Evolutionary conservation across 495 filamentous ascomycete genomes (phyloP).

Genomic region (Talaromyces adpressus): DNA sequence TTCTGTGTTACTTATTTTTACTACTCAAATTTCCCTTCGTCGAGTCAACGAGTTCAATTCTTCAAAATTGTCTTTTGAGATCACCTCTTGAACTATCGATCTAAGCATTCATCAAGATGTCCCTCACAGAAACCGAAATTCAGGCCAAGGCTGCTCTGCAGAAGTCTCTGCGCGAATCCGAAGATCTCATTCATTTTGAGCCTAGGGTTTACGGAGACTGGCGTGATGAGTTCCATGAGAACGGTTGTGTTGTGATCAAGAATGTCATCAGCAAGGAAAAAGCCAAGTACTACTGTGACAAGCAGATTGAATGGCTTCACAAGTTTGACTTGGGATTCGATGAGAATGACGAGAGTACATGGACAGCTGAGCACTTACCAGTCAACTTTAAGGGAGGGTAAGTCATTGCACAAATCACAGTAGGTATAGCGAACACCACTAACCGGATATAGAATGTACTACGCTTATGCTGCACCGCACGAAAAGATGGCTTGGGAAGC

Average conservation of each 20-base stretch:
- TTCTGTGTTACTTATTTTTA: conserved; percentile 1
- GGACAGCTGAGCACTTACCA: conserved; percentile 31
- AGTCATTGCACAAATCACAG: not conserved
- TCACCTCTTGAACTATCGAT: not conserved
- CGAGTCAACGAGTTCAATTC: not conserved
- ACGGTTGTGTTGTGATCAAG: conserved; percentile 29
- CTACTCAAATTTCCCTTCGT: not conserved
- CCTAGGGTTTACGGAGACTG: conserved; percentile 27
- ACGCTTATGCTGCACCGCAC: conserved; percentile 18
- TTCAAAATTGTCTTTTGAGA: not conserved
- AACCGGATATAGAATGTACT: conserved; percentile 19
- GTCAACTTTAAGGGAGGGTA: conserved; percentile 30
- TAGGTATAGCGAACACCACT: not conserved
- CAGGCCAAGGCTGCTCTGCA: conserved; percentile 12
- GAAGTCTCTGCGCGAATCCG: conserved; percentile 1
- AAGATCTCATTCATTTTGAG: conserved; percentile 17
- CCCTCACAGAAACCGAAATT: conserved; percentile 11
- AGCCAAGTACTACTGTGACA: conserved; percentile 25
- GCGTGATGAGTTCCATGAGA: conserved; percentile 29
- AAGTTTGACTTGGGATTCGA: conserved; percentile 33
- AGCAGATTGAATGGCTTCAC: conserved; percentile 31
- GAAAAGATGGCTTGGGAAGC: conserved; percentile 29
- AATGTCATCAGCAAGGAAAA: conserved; percentile 22
- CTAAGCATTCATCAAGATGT: conserved; percentile 5
- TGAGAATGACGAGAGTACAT: conserved; percentile 27